Percentiles rank a stretch among this genome's conserved stretches.
phyloP scores from a whole-genome alignment of 2,329 filamentous ascomycete genomes.

The Trichoderma koningiopsis region DNA sequence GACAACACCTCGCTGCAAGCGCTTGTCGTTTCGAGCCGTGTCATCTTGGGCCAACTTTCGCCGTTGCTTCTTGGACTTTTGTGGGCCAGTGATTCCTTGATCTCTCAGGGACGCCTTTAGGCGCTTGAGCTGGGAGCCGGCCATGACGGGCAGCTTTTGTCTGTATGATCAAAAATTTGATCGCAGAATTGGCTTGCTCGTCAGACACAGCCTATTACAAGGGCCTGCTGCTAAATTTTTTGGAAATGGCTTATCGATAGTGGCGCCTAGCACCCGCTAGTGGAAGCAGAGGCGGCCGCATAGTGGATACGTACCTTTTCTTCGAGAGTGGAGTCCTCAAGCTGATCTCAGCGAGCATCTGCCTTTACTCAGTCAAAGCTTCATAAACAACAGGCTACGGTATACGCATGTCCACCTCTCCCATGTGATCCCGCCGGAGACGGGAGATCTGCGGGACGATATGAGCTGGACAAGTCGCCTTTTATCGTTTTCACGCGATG shows the following conservation, averaged over 20 bases:
- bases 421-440: constrained; percentile 7
- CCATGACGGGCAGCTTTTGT: constrained; percentile 60
- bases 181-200: not conserved
- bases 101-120: constrained; percentile 89
- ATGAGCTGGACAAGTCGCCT: constrained; percentile 45
- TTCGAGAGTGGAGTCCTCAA: not conserved
- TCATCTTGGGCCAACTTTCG: constrained; percentile 70
- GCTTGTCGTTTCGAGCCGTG: constrained; percentile 68
- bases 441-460: constrained; percentile 27
- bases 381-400: not conserved
- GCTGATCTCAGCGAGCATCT: not conserved
- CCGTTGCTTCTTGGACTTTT: constrained; percentile 94
- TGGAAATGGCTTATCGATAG: constrained; percentile 24
- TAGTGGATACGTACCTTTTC: not conserved
- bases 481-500: constrained; percentile 47
- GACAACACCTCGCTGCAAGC: constrained; percentile 74
- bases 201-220: not conserved
- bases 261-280: not conserved
- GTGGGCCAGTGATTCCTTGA: constrained; percentile 85
- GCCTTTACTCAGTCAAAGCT: not conserved
- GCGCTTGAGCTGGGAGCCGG: constrained; percentile 94
- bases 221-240: constrained; percentile 23
- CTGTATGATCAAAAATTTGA: not conserved
- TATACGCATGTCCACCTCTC: not conserved
- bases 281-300: not conserved